Conservation (phyloP, 257 asterid species). For the Leonotis leonurus region DNA sequence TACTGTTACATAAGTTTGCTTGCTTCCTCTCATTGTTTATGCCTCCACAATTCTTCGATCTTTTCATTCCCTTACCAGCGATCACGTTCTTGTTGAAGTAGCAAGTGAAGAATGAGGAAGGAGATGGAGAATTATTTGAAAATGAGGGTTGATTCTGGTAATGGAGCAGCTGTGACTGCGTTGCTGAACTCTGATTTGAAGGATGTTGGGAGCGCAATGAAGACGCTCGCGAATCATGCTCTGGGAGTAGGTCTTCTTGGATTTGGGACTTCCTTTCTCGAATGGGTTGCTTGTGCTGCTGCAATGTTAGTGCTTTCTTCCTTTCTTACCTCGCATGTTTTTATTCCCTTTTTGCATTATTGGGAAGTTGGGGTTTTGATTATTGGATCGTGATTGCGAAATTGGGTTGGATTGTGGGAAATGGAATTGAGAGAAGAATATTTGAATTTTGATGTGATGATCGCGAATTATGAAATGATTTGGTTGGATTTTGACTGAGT, state of each 20-base stretch:
- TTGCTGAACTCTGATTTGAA: conserved; percentile 55
- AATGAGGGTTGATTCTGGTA: conserved; percentile 61
- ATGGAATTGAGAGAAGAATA: too few relatives aligned
- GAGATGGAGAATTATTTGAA: conserved; percentile 44
- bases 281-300: conserved; percentile 72
- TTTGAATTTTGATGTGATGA: too few relatives aligned
- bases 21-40: background rate
- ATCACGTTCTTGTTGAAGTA: background rate
- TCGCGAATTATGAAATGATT: too few relatives aligned
- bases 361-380: background rate
- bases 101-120: too few relatives aligned
- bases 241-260: conserved; percentile 63
- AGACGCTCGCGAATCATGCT: conserved; percentile 57
- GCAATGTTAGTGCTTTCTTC: conserved; percentile 50
- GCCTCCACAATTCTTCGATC: background rate
- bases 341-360: background rate
- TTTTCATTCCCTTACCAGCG: too few relatives aligned
- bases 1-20: background rate
- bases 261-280: conserved; percentile 55
- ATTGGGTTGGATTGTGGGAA: too few relatives aligned
- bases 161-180: conserved; percentile 35
- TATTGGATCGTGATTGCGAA: too few relatives aligned
- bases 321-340: background rate
- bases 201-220: conserved; percentile 51
- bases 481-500: too few relatives aligned